Evolutionary conservation across 2,329 filamentous ascomycete species (phyloP), one percentile per base, ranked within the genome.

Genomic region (Aspergillus floridensis): DNA sequence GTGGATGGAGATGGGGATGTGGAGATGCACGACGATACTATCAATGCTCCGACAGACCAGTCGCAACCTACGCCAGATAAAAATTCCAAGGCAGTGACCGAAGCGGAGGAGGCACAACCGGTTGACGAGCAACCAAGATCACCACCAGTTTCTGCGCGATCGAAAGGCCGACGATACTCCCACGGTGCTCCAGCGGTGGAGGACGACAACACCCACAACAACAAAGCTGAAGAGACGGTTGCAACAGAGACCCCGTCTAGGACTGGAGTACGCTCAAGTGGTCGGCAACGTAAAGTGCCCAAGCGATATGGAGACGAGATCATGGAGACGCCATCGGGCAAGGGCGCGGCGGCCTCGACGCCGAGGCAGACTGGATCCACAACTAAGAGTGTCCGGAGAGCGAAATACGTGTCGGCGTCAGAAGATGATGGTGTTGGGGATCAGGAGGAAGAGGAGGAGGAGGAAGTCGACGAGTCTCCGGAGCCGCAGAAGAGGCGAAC

Each of bases 271-370:
- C 68, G 74, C 16, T 67, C 72, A 19, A 76, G 74, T 59, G 72
- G 68, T 35, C 68, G 74, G 24, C 72, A 72, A 52, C 70, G 74
- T 16, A 76, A 72, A 64, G 62, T 69, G 5, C 71, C 73, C 6
- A 66, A 71, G 59, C 66, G 70, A 56, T 74, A 66, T 8, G 73
- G 72, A 47, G 70, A 72, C 22, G 68, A 71, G 21, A 62, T 54
- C 7, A 49, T 58, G 21, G 61, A 60, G 14, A 60, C 69, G 3
- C 62, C 65, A 41, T 67, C 69, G 7, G 66, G 65, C 38, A 38
- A 53, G 56, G 16, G 60, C 44, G 32, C 12, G 31, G 35, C 66
- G 55, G 51, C 24, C 60, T 16, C 63, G 4, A 63, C 72, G 2
- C 63, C 67, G 24, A 65, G 66, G 12, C 66, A 60, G 47, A 63